phyloP scores from a whole-genome alignment of 2,329 filamentous ascomycete genomes.

The Endothia cerciana region DNA sequence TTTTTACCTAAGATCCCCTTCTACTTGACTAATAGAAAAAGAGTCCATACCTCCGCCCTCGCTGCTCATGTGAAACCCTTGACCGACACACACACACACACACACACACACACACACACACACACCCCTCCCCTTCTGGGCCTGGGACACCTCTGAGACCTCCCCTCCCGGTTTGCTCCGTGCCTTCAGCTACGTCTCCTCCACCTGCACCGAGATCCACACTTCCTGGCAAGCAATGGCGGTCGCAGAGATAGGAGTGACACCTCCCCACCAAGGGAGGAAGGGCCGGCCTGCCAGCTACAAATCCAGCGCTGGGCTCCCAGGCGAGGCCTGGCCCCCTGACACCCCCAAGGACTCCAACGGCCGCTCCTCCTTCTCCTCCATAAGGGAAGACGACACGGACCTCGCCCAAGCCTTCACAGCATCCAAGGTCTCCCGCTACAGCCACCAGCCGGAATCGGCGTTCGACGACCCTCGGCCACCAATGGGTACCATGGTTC shows the following conservation, averaged over 20 bases:
- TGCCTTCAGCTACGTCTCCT: conserved; percentile 14
- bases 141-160: conserved; percentile 9
- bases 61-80: conserved; percentile 24
- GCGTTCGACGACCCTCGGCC: conserved; percentile 51
- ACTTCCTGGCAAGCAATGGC: conserved; percentile 21
- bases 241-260: conserved; percentile 30
- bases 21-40: conserved; percentile 37
- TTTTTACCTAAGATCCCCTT: conserved; percentile 36
- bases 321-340: conserved; percentile 27
- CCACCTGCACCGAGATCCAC: conserved; percentile 10
- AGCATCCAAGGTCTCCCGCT: conserved; percentile 64
- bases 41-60: conserved; percentile 24
- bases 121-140: conserved; percentile 7
- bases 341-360: conserved; percentile 40
- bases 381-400: conserved; percentile 63
- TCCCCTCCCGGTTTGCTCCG: conserved; percentile 17
- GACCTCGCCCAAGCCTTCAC: conserved; percentile 66
- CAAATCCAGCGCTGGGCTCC: conserved; percentile 37
- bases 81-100: conserved; percentile 12
- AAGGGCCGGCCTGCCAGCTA: conserved; percentile 28
- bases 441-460: conserved; percentile 52
- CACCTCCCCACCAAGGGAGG: conserved; percentile 20
- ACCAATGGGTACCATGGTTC: conserved; percentile 47
- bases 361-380: conserved; percentile 63
- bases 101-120: background rate